A percentile compares a stretch with the other conserved stretches of the same genome.
phyloP scores from a whole-genome alignment of 257 asterid genomes.

The Orobanche coerulescens region DNA sequence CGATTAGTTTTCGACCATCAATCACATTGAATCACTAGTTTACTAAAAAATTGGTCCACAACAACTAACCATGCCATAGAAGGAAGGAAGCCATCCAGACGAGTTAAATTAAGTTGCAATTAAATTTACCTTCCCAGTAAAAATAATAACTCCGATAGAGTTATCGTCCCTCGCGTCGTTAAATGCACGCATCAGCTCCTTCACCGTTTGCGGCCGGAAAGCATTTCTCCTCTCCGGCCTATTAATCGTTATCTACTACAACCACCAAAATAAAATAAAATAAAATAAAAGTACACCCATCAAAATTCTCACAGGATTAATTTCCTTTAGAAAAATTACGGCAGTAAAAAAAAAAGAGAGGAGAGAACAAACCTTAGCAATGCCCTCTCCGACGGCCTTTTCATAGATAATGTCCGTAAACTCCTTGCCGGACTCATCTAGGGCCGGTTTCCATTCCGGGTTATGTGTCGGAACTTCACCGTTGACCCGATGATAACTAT shows the following conservation, averaged over 20 bases:
- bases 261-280: background rate
- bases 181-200: slow-evolving; percentile 87
- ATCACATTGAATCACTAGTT: too few species aligned
- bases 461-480: slow-evolving; percentile 61
- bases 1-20: too few species aligned
- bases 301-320: background rate
- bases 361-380: slow-evolving; percentile 58
- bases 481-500: slow-evolving; percentile 63
- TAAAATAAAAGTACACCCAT: background rate
- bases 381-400: slow-evolving; percentile 82
- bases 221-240: slow-evolving; percentile 94
- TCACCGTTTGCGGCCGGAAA: slow-evolving; percentile 83
- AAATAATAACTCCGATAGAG: slow-evolving; percentile 69
- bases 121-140: slow-evolving; percentile 76
- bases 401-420: slow-evolving; percentile 76
- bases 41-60: too few species aligned
- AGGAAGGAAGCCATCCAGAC: too few species aligned
- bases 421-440: slow-evolving; percentile 64
- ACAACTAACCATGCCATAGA: too few species aligned
- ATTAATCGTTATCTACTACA: slow-evolving; percentile 81
- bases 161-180: slow-evolving; percentile 90
- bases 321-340: too few species aligned
- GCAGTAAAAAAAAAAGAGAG: background rate
- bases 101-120: too few species aligned
- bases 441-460: slow-evolving; percentile 58